phyloP scores from a whole-genome alignment of 352 stramenopile species.

The Phytophthora ramorum region DNA sequence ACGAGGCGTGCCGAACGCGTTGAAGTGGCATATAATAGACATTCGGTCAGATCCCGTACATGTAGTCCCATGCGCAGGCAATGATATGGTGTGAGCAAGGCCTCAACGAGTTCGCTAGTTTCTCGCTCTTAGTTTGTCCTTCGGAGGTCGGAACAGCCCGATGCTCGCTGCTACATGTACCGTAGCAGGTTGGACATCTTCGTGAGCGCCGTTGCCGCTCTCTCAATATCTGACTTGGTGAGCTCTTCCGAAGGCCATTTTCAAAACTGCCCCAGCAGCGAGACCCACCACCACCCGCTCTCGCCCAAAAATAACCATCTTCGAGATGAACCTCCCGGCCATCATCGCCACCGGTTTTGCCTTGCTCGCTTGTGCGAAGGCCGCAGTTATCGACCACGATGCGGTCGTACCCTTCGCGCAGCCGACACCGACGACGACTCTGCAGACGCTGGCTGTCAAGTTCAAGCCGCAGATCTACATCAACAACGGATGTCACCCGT shows the following conservation, averaged over 20 bases:
- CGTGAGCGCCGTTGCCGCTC: constrained; percentile 1
- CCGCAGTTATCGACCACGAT: constrained; percentile 28
- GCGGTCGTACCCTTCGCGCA: constrained; percentile 16
- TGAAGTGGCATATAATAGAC: no score
- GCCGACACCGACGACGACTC: constrained; percentile 11
- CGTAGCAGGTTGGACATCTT: constrained; percentile 7
- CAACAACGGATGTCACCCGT: constrained; percentile 18
- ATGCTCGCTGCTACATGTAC: background rate
- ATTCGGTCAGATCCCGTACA: no score
- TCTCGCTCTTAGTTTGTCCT: background rate
- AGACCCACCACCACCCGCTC: background rate
- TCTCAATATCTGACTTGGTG: background rate
- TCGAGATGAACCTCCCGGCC: constrained; percentile 9
- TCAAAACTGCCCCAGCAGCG: constrained; percentile 1
- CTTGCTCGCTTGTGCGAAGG: background rate
- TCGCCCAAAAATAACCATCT: background rate
- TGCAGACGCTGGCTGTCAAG: constrained; percentile 7
- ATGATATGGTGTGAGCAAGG: constrained; percentile 5
- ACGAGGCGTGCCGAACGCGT: no score
- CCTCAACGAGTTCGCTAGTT: background rate
- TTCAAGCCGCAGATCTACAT: constrained; percentile 18
- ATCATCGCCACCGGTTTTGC: background rate
- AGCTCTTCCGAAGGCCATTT: constrained; percentile 6
- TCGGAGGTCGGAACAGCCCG: background rate
- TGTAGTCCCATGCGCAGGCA: no score